Evolutionary conservation across 331 rosid genomes (phyloP).

Genomic region (Prunus yedoensis): DNA sequence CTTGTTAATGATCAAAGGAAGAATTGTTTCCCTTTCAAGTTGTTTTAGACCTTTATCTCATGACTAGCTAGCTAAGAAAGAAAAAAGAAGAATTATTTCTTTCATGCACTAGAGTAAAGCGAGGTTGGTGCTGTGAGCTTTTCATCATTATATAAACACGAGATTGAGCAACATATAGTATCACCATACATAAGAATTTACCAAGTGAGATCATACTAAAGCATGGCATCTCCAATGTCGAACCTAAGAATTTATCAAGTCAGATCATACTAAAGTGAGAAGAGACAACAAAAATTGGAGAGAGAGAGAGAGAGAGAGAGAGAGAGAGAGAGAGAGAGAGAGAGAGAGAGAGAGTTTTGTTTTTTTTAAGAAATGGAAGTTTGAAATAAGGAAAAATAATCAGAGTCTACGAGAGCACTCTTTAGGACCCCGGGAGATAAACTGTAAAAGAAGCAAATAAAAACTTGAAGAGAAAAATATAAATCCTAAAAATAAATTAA

Average conservation of each 20-base stretch:
- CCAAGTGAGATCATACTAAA: background rate
- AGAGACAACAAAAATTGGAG: too few relatives aligned
- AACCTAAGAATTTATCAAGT: background rate
- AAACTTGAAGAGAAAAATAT: too few relatives aligned
- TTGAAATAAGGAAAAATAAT: background rate
- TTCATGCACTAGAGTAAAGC: conserved; percentile 22
- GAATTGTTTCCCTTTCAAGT: background rate
- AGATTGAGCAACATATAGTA: background rate
- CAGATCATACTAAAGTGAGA: background rate
- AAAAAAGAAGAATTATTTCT: background rate
- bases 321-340: too few relatives aligned
- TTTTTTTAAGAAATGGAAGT: background rate
- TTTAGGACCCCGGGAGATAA: too few relatives aligned
- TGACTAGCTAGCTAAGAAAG: background rate
- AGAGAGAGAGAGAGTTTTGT: too few relatives aligned
- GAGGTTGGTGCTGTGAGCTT: conserved; percentile 24
- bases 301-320: too few relatives aligned
- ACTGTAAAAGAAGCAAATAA: too few relatives aligned
- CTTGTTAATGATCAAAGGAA: conserved; percentile 8
- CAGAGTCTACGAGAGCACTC: too few relatives aligned
- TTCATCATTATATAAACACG: conserved; percentile 31
- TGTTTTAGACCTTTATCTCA: conserved; percentile 1
- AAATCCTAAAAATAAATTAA: too few relatives aligned
- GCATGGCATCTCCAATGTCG: conserved; percentile 9
- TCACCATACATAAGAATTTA: background rate